Base-by-base conservation (phyloP, 352 stramenopile species). In the Pythium rhizo-oryzae region DNA sequence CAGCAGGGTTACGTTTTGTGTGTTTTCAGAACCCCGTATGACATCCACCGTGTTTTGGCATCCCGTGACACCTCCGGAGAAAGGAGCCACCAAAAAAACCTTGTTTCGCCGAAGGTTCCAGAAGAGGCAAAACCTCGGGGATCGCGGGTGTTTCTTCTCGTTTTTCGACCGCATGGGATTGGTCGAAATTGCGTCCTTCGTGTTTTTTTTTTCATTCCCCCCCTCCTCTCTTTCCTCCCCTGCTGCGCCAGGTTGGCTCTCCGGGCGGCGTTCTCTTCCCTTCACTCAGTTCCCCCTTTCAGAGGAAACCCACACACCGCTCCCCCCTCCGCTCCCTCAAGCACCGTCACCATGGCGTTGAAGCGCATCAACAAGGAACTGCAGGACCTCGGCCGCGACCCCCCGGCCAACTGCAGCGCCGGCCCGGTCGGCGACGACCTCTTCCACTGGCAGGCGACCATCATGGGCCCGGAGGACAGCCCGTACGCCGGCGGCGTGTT, bases 391-490 rank as follows among this genome's bases (percentile, higher is more conserved):
- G 92, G 92, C 39, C 91, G 87, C 66, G 97, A 99, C 80, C 98
- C 98, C 39, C 97, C 97, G 50, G 95, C 97, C 46, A 99, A 99
- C 82, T 99, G 97, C 87, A 99, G 91, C 66, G 97, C 97, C 52
- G 97, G 97, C 39, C 98, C 98, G 33, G 97, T 99, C 59, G 97
- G 94, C 62, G 97, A 99, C 57, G 97, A 99, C 78, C 91, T 99
- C 71, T 99, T 99, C 79, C 96, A 98, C 77, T 99, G 96, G 96
- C 95, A 97, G 62, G 96, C 94, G 62, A 92, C 96, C 69, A 99
- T 99, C 74, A 99, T 99, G 97, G 97, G 97, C 65, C 97, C 97
- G 28, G 97, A 99, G 74, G 97, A 99, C 77, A 98, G 92, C 76
- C 97, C 97, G 39, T 99, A 99, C 81, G 90, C 96, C 49, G 97